Evolutionary conservation across 2,329 filamentous ascomycete genomes (phyloP).

Genomic region (Neofusicoccum ribis): DNA sequence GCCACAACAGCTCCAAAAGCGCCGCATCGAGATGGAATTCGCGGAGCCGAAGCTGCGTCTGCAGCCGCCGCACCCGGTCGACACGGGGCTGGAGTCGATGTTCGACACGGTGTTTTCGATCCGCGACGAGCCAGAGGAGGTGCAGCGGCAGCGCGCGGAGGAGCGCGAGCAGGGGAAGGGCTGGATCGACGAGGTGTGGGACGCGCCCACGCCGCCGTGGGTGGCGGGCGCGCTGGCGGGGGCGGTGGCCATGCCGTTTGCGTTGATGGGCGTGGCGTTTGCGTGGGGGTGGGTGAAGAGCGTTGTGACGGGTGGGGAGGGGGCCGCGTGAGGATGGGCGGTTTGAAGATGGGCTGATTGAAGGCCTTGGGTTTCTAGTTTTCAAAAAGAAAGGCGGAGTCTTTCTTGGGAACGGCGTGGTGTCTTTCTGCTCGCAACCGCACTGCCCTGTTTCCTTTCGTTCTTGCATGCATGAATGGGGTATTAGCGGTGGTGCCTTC

Average conservation of each 20-base stretch:
- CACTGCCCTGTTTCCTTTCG: too few species aligned
- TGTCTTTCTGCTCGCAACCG: too few species aligned
- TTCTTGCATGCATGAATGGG: too few species aligned
- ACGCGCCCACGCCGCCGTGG: background rate
- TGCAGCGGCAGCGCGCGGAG: constrained; percentile 13
- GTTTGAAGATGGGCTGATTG: too few species aligned
- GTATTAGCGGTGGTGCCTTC: too few species aligned
- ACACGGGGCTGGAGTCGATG: constrained; percentile 26
- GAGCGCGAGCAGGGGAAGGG: constrained; percentile 7
- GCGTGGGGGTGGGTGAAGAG: background rate
- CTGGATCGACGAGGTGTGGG: background rate
- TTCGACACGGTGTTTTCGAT: constrained; percentile 26
- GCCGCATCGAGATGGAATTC: constrained; percentile 11
- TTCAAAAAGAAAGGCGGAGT: too few species aligned
- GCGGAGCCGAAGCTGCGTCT: constrained; percentile 13
- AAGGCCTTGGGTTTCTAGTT: too few species aligned
- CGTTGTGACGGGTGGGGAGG: background rate
- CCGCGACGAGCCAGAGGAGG: constrained; percentile 23
- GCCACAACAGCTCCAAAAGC: background rate
- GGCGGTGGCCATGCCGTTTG: background rate
- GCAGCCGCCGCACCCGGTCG: constrained; percentile 19
- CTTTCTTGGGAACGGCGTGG: too few species aligned
- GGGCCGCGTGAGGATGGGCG: background rate
- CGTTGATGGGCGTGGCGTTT: background rate
- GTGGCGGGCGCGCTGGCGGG: background rate